These are phyloP conservation scores for Trichoderma virens DNA, from an alignment of 495 filamentous ascomycete species.

Conservation along the genomic window DNA sequence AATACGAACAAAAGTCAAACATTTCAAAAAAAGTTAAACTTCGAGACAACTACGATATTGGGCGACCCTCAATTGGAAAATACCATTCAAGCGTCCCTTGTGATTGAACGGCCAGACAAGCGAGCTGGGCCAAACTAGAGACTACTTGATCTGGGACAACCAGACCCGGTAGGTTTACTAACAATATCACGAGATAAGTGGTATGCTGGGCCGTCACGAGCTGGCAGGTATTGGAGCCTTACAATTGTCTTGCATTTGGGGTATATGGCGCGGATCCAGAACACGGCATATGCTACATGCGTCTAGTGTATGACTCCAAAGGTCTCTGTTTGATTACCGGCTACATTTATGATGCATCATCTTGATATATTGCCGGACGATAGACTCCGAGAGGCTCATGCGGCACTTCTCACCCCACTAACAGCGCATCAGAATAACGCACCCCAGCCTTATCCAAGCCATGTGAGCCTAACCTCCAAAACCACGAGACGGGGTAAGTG, in stretches of 20 bases:
- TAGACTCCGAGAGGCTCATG: background rate
- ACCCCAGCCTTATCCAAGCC: background rate
- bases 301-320: too few species aligned
- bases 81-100: background rate
- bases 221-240: background rate
- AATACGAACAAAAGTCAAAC: conserved; percentile 1
- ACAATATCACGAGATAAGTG: background rate
- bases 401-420: background rate
- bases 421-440: background rate
- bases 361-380: too few species aligned
- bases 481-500: too few species aligned
- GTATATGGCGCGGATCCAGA: background rate
- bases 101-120: background rate
- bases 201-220: background rate
- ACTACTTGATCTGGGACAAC: too few species aligned
- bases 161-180: background rate
- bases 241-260: background rate
- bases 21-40: conserved; percentile 10
- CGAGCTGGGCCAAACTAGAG: background rate
- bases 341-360: background rate
- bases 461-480: background rate
- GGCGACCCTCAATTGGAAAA: background rate
- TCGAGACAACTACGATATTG: background rate
- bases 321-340: background rate
- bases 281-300: background rate